Conservation (phyloP, 495 filamentous ascomycete species). For the Cudoniella acicularis region DNA sequence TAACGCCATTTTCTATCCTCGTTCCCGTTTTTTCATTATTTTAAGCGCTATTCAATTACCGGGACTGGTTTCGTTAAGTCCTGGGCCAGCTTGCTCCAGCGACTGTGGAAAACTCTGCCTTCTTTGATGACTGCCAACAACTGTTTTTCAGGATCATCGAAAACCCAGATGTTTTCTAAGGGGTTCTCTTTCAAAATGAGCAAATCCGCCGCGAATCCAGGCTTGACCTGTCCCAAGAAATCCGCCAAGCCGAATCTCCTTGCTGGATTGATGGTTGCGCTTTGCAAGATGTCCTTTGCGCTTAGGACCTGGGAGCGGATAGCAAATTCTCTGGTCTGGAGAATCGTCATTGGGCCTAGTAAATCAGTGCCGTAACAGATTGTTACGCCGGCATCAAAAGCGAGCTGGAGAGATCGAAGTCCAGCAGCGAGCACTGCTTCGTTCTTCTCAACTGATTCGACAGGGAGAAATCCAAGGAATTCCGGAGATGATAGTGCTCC, state of each 20-base stretch:
- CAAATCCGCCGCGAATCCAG: constrained; percentile 39
- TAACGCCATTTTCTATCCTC: too few relatives aligned
- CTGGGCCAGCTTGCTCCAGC: constrained; percentile 33
- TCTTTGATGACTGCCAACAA: constrained; percentile 48
- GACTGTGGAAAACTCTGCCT: constrained; percentile 43
- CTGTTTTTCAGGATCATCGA: constrained; percentile 42
- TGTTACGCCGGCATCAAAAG: constrained; percentile 42
- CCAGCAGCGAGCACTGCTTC: constrained; percentile 41
- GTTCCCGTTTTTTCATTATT: not conserved
- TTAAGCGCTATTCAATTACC: constrained; percentile 9
- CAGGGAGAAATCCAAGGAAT: constrained; percentile 41
- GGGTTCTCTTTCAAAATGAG: constrained; percentile 44
- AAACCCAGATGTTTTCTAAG: constrained; percentile 48
- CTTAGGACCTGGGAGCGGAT: constrained; percentile 41
- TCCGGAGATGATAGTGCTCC: constrained; percentile 41
- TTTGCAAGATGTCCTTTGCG: constrained; percentile 40
- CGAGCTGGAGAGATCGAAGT: constrained; percentile 40
- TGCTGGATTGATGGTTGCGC: constrained; percentile 49
- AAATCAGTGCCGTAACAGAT: constrained; percentile 56
- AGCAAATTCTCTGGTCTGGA: constrained; percentile 48
- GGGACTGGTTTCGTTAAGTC: not conserved
- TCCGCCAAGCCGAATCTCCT: constrained; percentile 39
- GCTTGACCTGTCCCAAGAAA: constrained; percentile 41
- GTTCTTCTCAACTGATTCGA: constrained; percentile 42
- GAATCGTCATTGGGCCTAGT: constrained; percentile 40